Evolutionary conservation across 2,329 filamentous ascomycete species (phyloP).

Genomic region (Cladosporium sp.): DNA sequence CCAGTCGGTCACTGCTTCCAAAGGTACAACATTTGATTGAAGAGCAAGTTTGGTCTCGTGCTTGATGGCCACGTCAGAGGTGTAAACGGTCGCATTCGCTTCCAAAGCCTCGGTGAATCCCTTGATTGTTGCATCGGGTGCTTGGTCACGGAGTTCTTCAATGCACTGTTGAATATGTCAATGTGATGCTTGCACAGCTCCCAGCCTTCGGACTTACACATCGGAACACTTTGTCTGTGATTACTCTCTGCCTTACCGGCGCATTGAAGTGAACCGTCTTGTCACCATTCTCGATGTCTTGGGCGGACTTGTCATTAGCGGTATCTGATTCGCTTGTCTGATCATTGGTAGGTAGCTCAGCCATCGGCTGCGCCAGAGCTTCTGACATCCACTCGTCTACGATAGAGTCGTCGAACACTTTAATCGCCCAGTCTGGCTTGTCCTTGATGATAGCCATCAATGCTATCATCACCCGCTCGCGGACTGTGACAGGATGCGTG

Average conservation of each 20-base stretch:
- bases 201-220: not conserved
- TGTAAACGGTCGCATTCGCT: not conserved
- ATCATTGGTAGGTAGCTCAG: too few species aligned
- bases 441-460: not conserved
- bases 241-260: not conserved
- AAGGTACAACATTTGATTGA: not conserved
- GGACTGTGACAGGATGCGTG: not conserved
- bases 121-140: not conserved
- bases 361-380: not conserved
- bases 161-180: too few species aligned
- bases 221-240: not conserved
- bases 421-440: not conserved
- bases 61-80: not conserved
- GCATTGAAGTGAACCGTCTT: not conserved
- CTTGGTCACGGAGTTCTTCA: not conserved
- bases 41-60: not conserved
- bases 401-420: not conserved
- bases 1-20: constrained; percentile 44
- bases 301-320: not conserved
- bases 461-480: not conserved
- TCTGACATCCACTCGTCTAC: not conserved
- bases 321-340: too few species aligned
- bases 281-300: not conserved
- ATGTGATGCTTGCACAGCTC: too few species aligned
- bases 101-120: not conserved